These are phyloP conservation scores for Trypanosoma lewisi DNA, from an alignment of 208 protist genomes.

Conservation along the genomic window DNA sequence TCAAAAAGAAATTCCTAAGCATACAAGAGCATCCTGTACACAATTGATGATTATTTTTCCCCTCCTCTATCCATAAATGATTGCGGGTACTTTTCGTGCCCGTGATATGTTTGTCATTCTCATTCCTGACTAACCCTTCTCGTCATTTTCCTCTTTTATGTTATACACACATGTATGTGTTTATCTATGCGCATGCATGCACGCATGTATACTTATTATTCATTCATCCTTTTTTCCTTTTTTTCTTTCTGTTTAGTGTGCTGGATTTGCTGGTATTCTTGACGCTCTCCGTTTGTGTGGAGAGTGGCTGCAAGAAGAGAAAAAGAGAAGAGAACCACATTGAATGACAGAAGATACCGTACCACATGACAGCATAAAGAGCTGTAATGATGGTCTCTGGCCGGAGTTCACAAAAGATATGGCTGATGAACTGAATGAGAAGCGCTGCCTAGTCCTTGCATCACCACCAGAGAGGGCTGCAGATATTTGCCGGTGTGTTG, in stretches of 20 bases:
- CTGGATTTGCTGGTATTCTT: background rate
- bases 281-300: background rate
- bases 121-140: no score
- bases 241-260: conserved; percentile 5
- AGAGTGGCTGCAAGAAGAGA: background rate
- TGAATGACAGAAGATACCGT: background rate
- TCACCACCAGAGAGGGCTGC: background rate
- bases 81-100: background rate
- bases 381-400: background rate
- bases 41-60: background rate
- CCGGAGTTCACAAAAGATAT: conserved; percentile 3
- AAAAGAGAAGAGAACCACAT: conserved; percentile 5
- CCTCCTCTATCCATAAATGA: no score
- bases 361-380: background rate
- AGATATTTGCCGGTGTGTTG: conserved; percentile 1
- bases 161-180: no score
- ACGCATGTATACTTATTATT: no score
- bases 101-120: no score
- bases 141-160: background rate
- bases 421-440: background rate
- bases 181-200: no score
- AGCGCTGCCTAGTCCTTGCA: conserved; percentile 11
- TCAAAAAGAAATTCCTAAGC: conserved; percentile 14
- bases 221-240: background rate
- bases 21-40: conserved; percentile 19